Base-by-base conservation (phyloP, 2,329 filamentous ascomycete genomes). In the Rosellinia necatrix region DNA sequence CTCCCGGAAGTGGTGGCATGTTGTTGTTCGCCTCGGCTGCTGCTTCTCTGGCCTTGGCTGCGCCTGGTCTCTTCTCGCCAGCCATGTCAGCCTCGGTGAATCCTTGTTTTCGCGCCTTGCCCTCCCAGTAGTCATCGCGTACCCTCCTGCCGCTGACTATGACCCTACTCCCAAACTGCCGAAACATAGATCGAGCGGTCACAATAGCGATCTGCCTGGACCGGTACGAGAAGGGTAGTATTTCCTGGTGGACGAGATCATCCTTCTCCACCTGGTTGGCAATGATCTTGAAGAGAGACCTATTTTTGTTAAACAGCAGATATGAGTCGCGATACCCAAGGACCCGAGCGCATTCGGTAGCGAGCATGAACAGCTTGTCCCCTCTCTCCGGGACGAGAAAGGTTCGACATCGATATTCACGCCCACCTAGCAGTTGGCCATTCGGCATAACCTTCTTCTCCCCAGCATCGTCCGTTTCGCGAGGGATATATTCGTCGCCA, bases 141-240 rank as follows among this genome's bases (percentile, higher is more conserved):
- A 99, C 94, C 55, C 94, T 83, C 60, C 93, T 84, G 29, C 94
- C 94, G 68, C 92, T 90, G 30, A 90, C 86, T 62, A 99, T 94
- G 49, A 99, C 89, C 61, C 94, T 85, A 73, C 92, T 97, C 44
- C 94, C 94, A 73, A 99, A 99, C 72, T 99, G 94, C 38, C 94
- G 87, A 74, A 97, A 99, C 94, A 99, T 99, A 66, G 93, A 97
- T 62, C 91, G 87, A 25, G 94, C 94, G 1, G 94, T 97, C 38
- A 99, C 94, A 60, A 99, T 97, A 48, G 94, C 94, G 65, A 99
- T 99, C 75, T 99, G 94, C 47, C 94, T 86, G n/a, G 94, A 99
- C 40, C 94, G 86, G 72, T 99, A 99, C 3, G 93, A 97, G 73
- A 97, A 99, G 0, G 94, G 94, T 17, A 99, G 78, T 55, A 97